Base-by-base conservation (phyloP, 768 basidiomycete species). In the Rhizopogon salebrosus region DNA sequence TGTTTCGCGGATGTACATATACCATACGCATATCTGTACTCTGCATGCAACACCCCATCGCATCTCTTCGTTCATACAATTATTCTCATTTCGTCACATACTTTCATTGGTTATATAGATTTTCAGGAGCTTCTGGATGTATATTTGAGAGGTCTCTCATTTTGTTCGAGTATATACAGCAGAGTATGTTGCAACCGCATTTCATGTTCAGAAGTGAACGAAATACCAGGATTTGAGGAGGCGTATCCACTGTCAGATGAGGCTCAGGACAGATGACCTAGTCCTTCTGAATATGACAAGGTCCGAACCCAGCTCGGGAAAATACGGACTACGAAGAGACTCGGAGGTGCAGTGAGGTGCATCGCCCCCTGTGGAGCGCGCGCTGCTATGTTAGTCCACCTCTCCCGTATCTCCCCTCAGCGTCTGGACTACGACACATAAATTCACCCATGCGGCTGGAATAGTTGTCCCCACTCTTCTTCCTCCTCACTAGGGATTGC, bases 1-100 rank as follows among this genome's bases (percentile, higher is more conserved):
- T 53, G 35, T 38, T 24, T 29, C 36, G 46, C 24, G 52, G 46
- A 53, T 53, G 46, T 53, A 53, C 52, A 53, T 39, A 27, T 48
- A 36, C 8, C 35, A 48, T 24, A 29, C 34, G 9, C 8, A 10
- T 20, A 52, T 49, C n/a, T 48, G 51, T 48, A 48, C 51, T 36
- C 43, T 43, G 41, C 43, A 46, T 34, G 20, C 27, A 26, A 29
- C 31, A 51, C 31, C 27, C 34, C 51, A 52, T 49, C 27, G 41
- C 51, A 52, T 46, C 41, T 23, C 18, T 53, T 53, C 52, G 35
- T 53, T 49, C 52, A 9, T 23, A 37, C 9, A 46, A n/a, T 38
- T 31, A 39, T 22, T 49, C 29, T 4, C 11, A 3, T 49, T 52
- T 49, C 36, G n/a, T 52, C 37, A 5, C 31, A 34, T 23, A 31